phyloP scores from a whole-genome alignment of 1,139 yeast species.

The Scheffersomyces lignicola region DNA sequence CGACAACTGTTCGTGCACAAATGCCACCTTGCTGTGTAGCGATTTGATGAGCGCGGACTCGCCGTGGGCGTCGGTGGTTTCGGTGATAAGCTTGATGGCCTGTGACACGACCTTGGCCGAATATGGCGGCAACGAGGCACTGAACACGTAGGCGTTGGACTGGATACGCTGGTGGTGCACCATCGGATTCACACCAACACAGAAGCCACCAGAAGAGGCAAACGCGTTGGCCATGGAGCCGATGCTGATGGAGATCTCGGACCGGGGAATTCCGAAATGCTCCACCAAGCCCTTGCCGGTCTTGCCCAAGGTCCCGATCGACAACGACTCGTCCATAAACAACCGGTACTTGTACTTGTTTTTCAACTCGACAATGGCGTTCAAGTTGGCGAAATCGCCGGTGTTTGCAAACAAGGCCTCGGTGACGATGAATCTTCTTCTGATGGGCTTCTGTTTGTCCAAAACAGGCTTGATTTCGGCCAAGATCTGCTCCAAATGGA shows the following conservation, averaged over 20 bases:
- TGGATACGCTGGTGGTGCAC: constrained; percentile 84
- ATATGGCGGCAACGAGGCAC: constrained; percentile 94
- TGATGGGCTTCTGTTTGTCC: constrained; percentile 68
- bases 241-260: constrained; percentile 76
- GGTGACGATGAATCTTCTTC: constrained; percentile 85
- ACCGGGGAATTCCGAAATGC: constrained; percentile 60
- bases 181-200: constrained; percentile 83
- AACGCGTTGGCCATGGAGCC: constrained; percentile 84
- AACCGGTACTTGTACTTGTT: constrained; percentile 80
- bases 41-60: constrained; percentile 28
- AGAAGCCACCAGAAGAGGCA: constrained; percentile 94
- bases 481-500: constrained; percentile 72
- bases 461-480: constrained; percentile 61
- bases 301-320: constrained; percentile 82
- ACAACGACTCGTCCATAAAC: constrained; percentile 81
- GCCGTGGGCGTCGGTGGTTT: constrained; percentile 34
- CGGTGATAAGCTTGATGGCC: constrained; percentile 46
- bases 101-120: constrained; percentile 73
- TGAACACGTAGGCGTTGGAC: constrained; percentile 85
- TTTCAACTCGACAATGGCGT: constrained; percentile 70
- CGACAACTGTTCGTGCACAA: constrained; percentile 20
- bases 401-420: constrained; percentile 83
- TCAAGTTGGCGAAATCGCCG: constrained; percentile 80
- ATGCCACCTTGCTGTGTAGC: constrained; percentile 26
- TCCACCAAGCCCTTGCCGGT: constrained; percentile 88